These are phyloP conservation scores for Artemisia argyi DNA, from an alignment of 129 eudicot genomes.

Conservation along the genomic window DNA sequence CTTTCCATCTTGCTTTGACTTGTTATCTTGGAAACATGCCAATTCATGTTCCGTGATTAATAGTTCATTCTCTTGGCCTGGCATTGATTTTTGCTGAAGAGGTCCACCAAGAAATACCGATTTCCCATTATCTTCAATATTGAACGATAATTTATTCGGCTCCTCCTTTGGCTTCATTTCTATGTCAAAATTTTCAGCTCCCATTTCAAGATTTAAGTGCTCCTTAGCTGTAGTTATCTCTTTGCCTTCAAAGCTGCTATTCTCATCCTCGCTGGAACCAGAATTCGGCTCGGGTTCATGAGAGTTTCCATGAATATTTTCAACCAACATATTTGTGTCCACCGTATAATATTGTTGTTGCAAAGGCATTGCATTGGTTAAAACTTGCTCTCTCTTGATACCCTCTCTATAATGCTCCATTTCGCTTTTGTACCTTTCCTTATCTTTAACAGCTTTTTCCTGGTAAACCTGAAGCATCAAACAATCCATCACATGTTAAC, in stretches of 20 bases:
- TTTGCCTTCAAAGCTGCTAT: conserved; percentile 38
- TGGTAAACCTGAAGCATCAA: conserved; percentile 66
- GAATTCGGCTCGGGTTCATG: conserved; percentile 43
- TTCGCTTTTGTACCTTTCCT: conserved; percentile 80
- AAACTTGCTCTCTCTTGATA: conserved; percentile 41
- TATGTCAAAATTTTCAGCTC: conserved; percentile 34
- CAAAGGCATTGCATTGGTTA: conserved; percentile 36
- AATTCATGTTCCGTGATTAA: conserved; percentile 3
- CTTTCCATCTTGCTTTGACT: conserved; percentile 23
- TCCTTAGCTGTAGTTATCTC: conserved; percentile 29
- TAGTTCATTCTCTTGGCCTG: conserved; percentile 22
- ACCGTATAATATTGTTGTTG: conserved; percentile 43
- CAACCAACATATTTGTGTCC: conserved; percentile 33
- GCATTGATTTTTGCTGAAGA: conserved; percentile 20
- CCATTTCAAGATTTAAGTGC: conserved; percentile 29
- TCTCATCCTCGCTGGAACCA: conserved; percentile 38
- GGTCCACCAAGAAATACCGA: conserved; percentile 23
- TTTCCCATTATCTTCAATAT: conserved; percentile 9
- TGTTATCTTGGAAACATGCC: background rate
- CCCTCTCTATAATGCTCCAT: conserved; percentile 74
- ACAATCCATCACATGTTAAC: background rate
- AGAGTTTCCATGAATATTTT: conserved; percentile 37
- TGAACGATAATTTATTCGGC: conserved; percentile 1
- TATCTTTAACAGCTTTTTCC: conserved; percentile 83
- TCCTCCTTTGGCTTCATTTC: conserved; percentile 20